Percentiles rank a stretch among this genome's conserved stretches.
Evolutionary conservation across 1,284 basidiomycete species (phyloP).

Genomic region (Apiotrichum veenhuisii): DNA sequence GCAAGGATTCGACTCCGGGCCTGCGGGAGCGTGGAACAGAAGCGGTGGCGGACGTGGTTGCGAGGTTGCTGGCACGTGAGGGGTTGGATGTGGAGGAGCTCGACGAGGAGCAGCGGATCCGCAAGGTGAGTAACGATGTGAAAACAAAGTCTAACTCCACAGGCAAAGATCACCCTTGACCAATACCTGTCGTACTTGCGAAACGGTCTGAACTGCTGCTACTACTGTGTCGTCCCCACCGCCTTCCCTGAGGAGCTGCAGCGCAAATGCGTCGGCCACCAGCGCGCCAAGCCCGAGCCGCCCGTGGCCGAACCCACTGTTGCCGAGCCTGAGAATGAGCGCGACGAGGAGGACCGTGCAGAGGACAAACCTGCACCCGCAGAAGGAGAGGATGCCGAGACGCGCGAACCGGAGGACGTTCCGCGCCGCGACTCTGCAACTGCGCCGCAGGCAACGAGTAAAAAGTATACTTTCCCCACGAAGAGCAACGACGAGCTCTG

Average conservation of each 20-base stretch:
- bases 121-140: constrained; percentile 25
- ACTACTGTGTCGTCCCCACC: constrained; percentile 87
- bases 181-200: constrained; percentile 43
- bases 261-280: constrained; percentile 86
- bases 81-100: constrained; percentile 29
- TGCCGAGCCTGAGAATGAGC: constrained; percentile 22
- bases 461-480: constrained; percentile 25
- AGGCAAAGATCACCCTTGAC: constrained; percentile 42
- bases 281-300: constrained; percentile 55
- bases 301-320: constrained; percentile 44
- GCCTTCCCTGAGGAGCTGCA: constrained; percentile 91
- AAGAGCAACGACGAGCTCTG: constrained; percentile 68
- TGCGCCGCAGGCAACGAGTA: constrained; percentile 2
- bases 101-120: constrained; percentile 27
- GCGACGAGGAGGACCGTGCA: constrained; percentile 13
- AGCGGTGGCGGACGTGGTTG: constrained; percentile 39
- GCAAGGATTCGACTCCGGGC: constrained; percentile 17
- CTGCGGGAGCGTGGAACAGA: constrained; percentile 40
- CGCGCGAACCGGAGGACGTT: constrained; percentile 59
- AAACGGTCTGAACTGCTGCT: constrained; percentile 56
- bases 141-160: not conserved
- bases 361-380: constrained; percentile 49
- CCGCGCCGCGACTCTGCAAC: constrained; percentile 10
- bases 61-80: constrained; percentile 27
- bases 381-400: constrained; percentile 44